Conservation (phyloP, 768 basidiomycete species). For the Rhodotorula diobovata region DNA sequence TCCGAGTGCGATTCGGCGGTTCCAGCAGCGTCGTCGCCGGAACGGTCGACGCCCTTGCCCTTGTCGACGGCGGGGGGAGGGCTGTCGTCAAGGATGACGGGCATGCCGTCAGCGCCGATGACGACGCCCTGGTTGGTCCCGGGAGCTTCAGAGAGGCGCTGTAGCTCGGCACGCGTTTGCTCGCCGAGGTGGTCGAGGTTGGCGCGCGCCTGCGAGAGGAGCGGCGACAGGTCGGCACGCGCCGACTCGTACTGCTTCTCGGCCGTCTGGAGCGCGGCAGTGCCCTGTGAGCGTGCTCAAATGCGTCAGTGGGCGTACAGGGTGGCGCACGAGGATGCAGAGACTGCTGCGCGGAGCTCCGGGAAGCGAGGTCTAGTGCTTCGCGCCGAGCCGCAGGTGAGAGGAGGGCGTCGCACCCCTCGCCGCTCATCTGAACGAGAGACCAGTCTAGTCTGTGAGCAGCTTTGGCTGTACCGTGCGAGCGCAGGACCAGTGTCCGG, state of each 20-base stretch:
- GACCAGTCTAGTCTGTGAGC: too few species aligned
- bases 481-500: too few species aligned
- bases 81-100: conserved; percentile 24
- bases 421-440: too few species aligned
- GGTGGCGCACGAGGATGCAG: too few species aligned
- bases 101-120: conserved; percentile 34
- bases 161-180: conserved; percentile 32
- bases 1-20: not conserved
- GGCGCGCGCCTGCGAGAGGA: conserved; percentile 29
- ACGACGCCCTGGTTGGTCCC: conserved; percentile 10
- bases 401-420: too few species aligned
- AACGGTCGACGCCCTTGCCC: conserved; percentile 39
- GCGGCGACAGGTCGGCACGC: conserved; percentile 31
- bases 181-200: conserved; percentile 27
- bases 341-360: too few species aligned
- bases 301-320: not conserved
- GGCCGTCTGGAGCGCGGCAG: conserved; percentile 15
- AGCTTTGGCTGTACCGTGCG: too few species aligned
- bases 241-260: conserved; percentile 31
- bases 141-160: conserved; percentile 19
- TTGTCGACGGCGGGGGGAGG: conserved; percentile 18
- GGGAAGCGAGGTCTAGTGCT: too few species aligned
- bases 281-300: not conserved
- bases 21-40: not conserved
- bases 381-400: too few species aligned